These are phyloP conservation scores for Fusarium mexicanum DNA, from an alignment of 2,329 filamentous ascomycete species.

Conservation along the genomic window DNA sequence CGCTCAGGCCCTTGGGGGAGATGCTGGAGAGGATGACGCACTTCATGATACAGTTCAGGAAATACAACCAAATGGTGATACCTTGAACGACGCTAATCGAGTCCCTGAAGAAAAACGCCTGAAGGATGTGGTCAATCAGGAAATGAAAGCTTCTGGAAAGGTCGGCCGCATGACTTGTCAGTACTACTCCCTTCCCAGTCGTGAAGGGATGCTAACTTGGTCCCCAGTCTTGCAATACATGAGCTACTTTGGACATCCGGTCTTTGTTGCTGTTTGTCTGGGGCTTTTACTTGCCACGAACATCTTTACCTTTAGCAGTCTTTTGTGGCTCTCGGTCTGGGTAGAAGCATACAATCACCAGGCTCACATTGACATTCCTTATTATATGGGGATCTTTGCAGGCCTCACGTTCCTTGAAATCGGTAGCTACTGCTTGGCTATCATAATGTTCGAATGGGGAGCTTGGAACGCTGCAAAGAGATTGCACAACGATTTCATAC, in stretches of 20 bases:
- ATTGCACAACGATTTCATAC: slow-evolving; percentile 63
- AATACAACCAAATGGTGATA: slow-evolving; percentile 42
- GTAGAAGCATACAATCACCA: slow-evolving; percentile 60
- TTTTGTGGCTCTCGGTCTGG: slow-evolving; percentile 63
- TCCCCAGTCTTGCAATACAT: slow-evolving; percentile 60
- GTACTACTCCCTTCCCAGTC: slow-evolving; percentile 24
- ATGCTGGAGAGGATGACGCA: slow-evolving; percentile 48
- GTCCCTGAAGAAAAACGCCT: slow-evolving; percentile 49
- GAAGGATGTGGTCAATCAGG: slow-evolving; percentile 58
- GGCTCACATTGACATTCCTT: slow-evolving; percentile 56
- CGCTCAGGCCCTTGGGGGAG: slow-evolving; percentile 50
- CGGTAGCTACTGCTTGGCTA: slow-evolving; percentile 53
- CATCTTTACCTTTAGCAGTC: slow-evolving; percentile 53
- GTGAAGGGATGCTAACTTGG: slow-evolving; percentile 23
- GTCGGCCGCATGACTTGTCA: slow-evolving; percentile 57
- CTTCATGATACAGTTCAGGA: slow-evolving; percentile 38
- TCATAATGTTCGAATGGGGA: slow-evolving; percentile 62
- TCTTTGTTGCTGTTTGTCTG: slow-evolving; percentile 54
- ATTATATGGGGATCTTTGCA: slow-evolving; percentile 64
- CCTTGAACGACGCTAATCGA: slow-evolving; percentile 47
- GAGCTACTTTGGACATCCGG: slow-evolving; percentile 59
- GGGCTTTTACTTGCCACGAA: slow-evolving; percentile 53
- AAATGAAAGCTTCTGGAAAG: slow-evolving; percentile 58
- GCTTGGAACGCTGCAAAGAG: slow-evolving; percentile 65
- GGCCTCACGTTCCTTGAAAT: slow-evolving; percentile 56